Base-by-base conservation (phyloP, 129 eudicot genomes). In the carrot (Daucus carota) region DNA sequence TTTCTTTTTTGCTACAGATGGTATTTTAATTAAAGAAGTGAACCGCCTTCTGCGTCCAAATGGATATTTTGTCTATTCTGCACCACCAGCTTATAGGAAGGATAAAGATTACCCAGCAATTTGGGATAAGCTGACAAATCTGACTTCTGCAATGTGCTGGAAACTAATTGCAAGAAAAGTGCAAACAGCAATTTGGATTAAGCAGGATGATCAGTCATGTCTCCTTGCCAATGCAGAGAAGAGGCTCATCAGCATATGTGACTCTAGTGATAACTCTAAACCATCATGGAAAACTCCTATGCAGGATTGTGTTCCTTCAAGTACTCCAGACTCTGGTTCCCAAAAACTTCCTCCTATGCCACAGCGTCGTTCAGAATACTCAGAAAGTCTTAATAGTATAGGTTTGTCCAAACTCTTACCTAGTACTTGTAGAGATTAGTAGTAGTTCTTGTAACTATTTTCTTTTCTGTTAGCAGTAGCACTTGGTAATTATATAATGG, bases 101-200 rank as follows among this genome's bases (percentile, higher is more conserved):
- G 98, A 94, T 83, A 94, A 93, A 62, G 98, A 89, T 85, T 94
- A 76, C 77, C 96, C 98, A 62, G 62, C 79, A 65, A 91, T 94
- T 43, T 94, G 98, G 98, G 97, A 91, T 63, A 87, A 89, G 76
- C 69, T 94, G 83, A 78, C 85, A 81, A 87, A 83, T 36, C 54
- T 94, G 76, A 87, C 98, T 78, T 82, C 97, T 73, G 84, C 86
- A 60, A 89, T 94, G 91, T 94, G 98, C 88, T 94, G 98, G 98
- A 87, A 89, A 66, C 92, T 94, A 44, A 87, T 94, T 80, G 90
- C 98, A 62, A 81, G 76, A 63, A 84, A 94, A 82, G 96, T 94
- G 73, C 98, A 91, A 80, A 94, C 98, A 28, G 93, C 98, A 28
- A 89, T 94, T 33, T 94, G 98, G 98, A 79, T 83, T 38, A 94